A percentile compares a stretch with the other conserved stretches of the same genome.
These are phyloP conservation scores for Fomitopsis pinicola DNA, from an alignment of 1,284 basidiomycete species.

Conservation along the genomic window DNA sequence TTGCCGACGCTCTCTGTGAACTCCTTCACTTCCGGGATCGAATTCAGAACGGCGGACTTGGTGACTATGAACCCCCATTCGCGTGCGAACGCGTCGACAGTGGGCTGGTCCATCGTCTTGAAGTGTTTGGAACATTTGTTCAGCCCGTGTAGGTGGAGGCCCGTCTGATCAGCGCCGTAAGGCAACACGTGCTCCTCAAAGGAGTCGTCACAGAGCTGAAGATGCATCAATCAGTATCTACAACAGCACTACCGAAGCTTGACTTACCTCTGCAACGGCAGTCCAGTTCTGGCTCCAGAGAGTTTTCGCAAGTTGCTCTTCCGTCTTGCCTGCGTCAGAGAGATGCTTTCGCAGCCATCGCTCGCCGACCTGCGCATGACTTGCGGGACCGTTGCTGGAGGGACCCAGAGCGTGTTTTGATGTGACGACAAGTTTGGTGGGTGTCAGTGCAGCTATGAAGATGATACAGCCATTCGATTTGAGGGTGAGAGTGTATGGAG, in stretches of 20 bases:
- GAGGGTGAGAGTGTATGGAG: constrained; percentile 87
- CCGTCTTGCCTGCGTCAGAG: constrained; percentile 56
- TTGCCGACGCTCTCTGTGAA: constrained; percentile 72
- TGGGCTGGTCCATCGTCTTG: constrained; percentile 62
- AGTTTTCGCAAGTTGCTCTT: constrained; percentile 67
- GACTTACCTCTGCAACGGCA: constrained; percentile 81
- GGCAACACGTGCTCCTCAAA: constrained; percentile 98
- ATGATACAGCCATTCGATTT: constrained; percentile 99
- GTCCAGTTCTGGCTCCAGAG: constrained; percentile 89
- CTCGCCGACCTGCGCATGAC: constrained; percentile 80
- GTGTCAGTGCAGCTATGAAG: constrained; percentile 86
- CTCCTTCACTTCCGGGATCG: constrained; percentile 64
- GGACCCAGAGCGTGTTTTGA: constrained; percentile 89
- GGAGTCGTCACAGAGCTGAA: constrained; percentile 90
- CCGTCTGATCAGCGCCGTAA: constrained; percentile 79
- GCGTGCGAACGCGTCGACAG: constrained; percentile 78
- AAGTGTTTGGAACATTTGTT: constrained; percentile 77
- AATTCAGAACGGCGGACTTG: constrained; percentile 52
- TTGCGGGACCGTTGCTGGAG: constrained; percentile 29
- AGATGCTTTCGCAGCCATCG: constrained; percentile 83
- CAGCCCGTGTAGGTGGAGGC: constrained; percentile 92
- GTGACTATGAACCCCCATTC: constrained; percentile 94
- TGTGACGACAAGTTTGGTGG: constrained; percentile 76
- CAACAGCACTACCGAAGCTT: background rate
- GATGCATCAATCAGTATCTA: background rate